Conservation (phyloP, 768 basidiomycete species). For the Leccinum uliginosum region DNA sequence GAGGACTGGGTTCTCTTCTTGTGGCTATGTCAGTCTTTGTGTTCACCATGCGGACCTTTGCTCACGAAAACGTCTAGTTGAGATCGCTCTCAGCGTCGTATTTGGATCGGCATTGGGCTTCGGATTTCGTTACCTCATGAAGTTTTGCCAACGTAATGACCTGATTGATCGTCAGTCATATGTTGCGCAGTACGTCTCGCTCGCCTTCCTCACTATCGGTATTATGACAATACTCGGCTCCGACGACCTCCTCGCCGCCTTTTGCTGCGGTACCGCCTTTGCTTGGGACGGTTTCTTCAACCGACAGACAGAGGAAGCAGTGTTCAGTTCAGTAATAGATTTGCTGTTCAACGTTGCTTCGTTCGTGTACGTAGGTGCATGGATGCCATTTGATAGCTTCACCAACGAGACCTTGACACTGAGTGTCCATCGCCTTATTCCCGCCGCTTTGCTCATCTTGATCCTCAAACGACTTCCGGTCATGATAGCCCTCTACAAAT, state of each 20-base stretch:
- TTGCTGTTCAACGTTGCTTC: slow-evolving; percentile 93
- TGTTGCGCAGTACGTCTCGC: slow-evolving; percentile 85
- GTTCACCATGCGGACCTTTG: neutral
- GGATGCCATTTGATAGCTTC: slow-evolving; percentile 92
- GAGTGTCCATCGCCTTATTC: slow-evolving; percentile 78
- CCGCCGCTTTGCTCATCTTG: slow-evolving; percentile 79
- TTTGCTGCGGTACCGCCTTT: slow-evolving; percentile 92
- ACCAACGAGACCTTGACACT: slow-evolving; percentile 60
- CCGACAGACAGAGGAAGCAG: slow-evolving; percentile 88
- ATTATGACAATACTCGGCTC: slow-evolving; percentile 81
- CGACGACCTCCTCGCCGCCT: slow-evolving; percentile 92
- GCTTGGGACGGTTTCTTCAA: slow-evolving; percentile 97
- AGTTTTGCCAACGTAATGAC: slow-evolving; percentile 80
- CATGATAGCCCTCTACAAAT: slow-evolving; percentile 80
- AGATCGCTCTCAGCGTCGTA: slow-evolving; percentile 69
- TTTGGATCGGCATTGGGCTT: slow-evolving; percentile 76
- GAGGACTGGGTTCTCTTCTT: slow-evolving; percentile 84
- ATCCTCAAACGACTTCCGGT: slow-evolving; percentile 78
- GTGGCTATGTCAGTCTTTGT: slow-evolving; percentile 71
- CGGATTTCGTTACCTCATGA: slow-evolving; percentile 85
- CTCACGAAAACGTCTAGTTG: slow-evolving; percentile 44
- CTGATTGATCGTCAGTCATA: slow-evolving; percentile 94
- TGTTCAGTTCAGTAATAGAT: slow-evolving; percentile 96
- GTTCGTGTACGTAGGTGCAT: slow-evolving; percentile 94
- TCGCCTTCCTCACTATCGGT: slow-evolving; percentile 83